phyloP scores from a whole-genome alignment of 352 stramenopile genomes.

The Pythium coloratum region DNA sequence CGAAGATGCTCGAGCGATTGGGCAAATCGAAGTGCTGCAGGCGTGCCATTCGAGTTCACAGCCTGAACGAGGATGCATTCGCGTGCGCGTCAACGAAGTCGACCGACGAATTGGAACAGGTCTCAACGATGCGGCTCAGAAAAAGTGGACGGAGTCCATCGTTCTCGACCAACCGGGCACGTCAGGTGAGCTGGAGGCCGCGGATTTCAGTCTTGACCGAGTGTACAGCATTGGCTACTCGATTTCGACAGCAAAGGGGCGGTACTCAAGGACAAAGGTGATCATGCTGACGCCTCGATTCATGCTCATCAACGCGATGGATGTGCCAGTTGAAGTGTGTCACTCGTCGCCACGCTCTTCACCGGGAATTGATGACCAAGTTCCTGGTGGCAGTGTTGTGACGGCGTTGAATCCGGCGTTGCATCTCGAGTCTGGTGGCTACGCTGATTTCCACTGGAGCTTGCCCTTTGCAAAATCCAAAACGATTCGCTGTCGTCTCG shows the following conservation, averaged over 20 bases:
- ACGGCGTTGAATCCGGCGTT: conserved; percentile 69
- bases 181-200: conserved; percentile 68
- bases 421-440: conserved; percentile 66
- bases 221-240: conserved; percentile 85
- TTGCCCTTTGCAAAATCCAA: conserved; percentile 65
- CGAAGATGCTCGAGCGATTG: conserved; percentile 53
- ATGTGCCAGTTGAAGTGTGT: conserved; percentile 67
- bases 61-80: conserved; percentile 63
- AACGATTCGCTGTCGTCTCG: conserved; percentile 76
- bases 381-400: conserved; percentile 37
- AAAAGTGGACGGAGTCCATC: conserved; percentile 74
- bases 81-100: conserved; percentile 69
- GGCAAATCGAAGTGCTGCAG: conserved; percentile 78
- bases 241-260: conserved; percentile 67
- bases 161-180: conserved; percentile 76
- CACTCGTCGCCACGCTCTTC: conserved; percentile 71
- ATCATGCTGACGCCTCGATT: conserved; percentile 86
- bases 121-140: conserved; percentile 51
- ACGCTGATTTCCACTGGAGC: conserved; percentile 86
- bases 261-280: conserved; percentile 86
- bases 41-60: conserved; percentile 78
- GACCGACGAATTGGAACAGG: conserved; percentile 29
- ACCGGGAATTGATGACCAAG: conserved; percentile 30
- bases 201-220: conserved; percentile 57
- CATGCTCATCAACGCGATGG: conserved; percentile 83